Evolutionary conservation across 1,139 yeast species (phyloP), one percentile per base, ranked within the genome.

Genomic region (Geotrichum macrosporum): DNA sequence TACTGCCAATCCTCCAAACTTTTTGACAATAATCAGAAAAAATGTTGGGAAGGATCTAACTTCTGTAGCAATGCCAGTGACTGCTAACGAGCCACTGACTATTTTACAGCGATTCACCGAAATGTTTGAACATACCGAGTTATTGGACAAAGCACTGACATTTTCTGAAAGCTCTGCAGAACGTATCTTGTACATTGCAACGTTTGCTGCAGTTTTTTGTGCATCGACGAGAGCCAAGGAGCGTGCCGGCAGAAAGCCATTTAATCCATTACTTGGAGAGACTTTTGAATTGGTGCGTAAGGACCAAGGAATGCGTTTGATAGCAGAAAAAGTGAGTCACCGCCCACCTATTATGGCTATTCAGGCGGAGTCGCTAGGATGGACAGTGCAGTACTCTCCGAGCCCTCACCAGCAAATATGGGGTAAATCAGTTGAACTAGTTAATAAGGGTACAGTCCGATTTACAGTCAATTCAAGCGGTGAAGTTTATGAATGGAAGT

Each of bases 31-130:
- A 58, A 73, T 92, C 50, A 76, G 96, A 48, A 89, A 89, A 62
- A 88, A 87, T 58, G 94, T 89, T 13, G 97, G 97, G 22, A 89
- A 89, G 61, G 97, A 89, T 64, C 64, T 89, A 53, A 76, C 92
- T 0, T 76, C 89, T 1, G 78, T 88, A 48, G 82, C 96, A 1
- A 88, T 89, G 94, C 98, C 98, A 0, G 95, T 92, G 5, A 82
- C 94, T 2, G 77, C 88, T 53, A 92, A 92, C 67, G 98, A 92
- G 64, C 98, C 98, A 0, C 66, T 89, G 16, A 78, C 94, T 0
- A 78, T 85, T 30, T 69, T 92, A 48, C 96, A 92, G 63, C 77
- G 81, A 55, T 77, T 81, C 56, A 74, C 89, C 0, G 98, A 92
- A 64, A 66, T 80, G 50, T 73, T 85, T 58, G 98, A 89, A 64